A percentile compares a stretch with the other conserved stretches of the same genome.
phyloP scores from a whole-genome alignment of 257 asterid genomes.

The Plantago elongata region DNA sequence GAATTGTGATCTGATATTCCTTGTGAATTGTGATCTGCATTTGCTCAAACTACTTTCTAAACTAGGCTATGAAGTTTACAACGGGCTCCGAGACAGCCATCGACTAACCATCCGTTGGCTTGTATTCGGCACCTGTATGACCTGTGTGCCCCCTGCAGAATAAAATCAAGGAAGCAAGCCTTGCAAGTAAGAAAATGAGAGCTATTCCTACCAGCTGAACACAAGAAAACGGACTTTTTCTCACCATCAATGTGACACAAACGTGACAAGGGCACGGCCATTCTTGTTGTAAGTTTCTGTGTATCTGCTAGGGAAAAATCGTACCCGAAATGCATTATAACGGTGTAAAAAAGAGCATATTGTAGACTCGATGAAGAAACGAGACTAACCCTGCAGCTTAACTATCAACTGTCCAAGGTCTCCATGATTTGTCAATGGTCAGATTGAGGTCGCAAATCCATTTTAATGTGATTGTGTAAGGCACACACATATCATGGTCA shows the following conservation, averaged over 20 bases:
- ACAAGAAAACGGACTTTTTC: neutral
- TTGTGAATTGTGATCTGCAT: neutral
- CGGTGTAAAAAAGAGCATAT: neutral
- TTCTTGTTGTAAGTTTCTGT: slow-evolving; percentile 22
- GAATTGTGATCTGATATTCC: neutral
- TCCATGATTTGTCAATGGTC: slow-evolving; percentile 20
- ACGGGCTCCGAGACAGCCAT: slow-evolving; percentile 21
- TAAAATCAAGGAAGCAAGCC: neutral
- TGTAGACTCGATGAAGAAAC: neutral
- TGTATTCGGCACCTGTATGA: slow-evolving; percentile 34
- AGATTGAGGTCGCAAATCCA: slow-evolving; percentile 20
- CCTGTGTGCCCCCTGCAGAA: slow-evolving; percentile 38
- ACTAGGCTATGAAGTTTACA: neutral
- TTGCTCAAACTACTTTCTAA: neutral
- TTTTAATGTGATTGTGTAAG: slow-evolving; percentile 19
- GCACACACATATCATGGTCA: slow-evolving; percentile 23
- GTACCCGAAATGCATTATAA: too few relatives aligned
- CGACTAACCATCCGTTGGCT: slow-evolving; percentile 29
- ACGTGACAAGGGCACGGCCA: slow-evolving; percentile 25
- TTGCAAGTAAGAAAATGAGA: too few relatives aligned
- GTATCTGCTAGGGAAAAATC: slow-evolving; percentile 22
- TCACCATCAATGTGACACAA: slow-evolving; percentile 47
- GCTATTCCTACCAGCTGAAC: too few relatives aligned
- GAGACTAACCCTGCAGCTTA: slow-evolving; percentile 47
- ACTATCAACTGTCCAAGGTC: slow-evolving; percentile 29